Percentiles rank a stretch among this genome's conserved stretches.
Evolutionary conservation across 169 alveolate genomes (phyloP).

Genomic region (Plasmodium vinckei): DNA sequence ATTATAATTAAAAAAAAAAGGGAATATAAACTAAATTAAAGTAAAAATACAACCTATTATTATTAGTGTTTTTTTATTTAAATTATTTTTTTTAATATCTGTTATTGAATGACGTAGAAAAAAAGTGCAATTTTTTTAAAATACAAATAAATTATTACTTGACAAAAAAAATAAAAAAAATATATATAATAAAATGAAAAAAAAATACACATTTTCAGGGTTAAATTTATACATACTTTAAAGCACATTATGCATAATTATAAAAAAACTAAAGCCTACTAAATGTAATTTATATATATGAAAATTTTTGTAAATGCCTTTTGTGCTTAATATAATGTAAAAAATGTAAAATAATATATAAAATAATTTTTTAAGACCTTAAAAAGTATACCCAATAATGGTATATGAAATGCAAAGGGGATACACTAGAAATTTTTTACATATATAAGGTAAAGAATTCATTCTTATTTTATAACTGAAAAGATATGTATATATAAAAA

Average conservation of each 20-base stretch:
- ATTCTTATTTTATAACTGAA: not conserved
- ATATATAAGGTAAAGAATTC: too few relatives aligned
- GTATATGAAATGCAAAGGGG: too few relatives aligned
- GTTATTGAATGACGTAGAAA: constrained; percentile 5
- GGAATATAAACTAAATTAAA: constrained; percentile 3
- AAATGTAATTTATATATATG: not conserved
- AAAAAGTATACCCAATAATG: too few relatives aligned
- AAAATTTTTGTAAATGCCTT: too few relatives aligned
- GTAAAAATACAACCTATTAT: constrained; percentile 32
- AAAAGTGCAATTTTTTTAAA: not conserved
- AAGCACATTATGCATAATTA: not conserved
- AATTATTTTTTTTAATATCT: not conserved
- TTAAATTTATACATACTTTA: not conserved
- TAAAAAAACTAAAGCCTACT: not conserved
- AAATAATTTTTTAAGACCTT: too few relatives aligned
- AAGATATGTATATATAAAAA: constrained; percentile 1
- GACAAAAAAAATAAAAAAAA: too few relatives aligned
- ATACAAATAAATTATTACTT: too few relatives aligned
- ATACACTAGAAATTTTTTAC: too few relatives aligned
- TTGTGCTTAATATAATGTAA: too few relatives aligned
- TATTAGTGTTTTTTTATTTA: constrained; percentile 2
- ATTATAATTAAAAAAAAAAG: not conserved
- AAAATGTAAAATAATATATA: too few relatives aligned
- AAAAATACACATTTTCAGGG: not conserved
- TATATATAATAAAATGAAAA: not conserved